Evolutionary conservation across 1,284 basidiomycete genomes (phyloP).

Genomic region (Quambalaria eucalypti): DNA sequence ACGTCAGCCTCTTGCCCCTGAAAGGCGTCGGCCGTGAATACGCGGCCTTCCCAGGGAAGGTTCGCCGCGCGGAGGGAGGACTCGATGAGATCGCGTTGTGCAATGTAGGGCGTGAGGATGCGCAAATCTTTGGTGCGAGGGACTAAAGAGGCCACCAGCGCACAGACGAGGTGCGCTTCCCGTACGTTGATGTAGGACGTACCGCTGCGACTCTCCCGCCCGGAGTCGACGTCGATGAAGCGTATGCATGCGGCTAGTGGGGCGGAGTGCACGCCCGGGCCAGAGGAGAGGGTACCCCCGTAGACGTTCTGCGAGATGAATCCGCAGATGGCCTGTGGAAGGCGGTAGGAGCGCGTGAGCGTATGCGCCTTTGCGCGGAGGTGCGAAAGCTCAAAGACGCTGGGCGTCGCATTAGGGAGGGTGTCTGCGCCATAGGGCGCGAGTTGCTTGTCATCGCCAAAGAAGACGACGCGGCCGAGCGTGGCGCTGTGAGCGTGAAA

Average conservation of each 20-base stretch:
- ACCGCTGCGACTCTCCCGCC: background rate
- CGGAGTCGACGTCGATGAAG: conserved; percentile 6
- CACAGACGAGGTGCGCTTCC: no score
- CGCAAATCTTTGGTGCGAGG: background rate
- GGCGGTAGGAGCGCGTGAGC: conserved; percentile 8
- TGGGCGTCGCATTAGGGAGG: background rate
- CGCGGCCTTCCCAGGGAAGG: background rate
- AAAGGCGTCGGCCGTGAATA: conserved; percentile 7
- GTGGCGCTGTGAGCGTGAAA: conserved; percentile 1
- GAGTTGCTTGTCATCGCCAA: conserved; percentile 9
- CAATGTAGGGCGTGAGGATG: conserved; percentile 2
- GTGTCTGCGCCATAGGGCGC: conserved; percentile 7
- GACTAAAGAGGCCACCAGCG: no score
- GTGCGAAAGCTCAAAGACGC: conserved; percentile 7
- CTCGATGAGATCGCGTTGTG: conserved; percentile 4
- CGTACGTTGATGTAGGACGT: background rate
- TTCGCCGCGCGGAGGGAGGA: background rate
- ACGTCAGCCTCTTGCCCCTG: conserved; percentile 7
- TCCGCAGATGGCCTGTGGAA: background rate
- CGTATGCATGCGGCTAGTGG: conserved; percentile 1
- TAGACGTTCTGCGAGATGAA: conserved; percentile 9
- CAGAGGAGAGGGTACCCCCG: no score
- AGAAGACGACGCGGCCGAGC: conserved; percentile 4
- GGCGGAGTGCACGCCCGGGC: no score
- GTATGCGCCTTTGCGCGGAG: conserved; percentile 4